Conservation (phyloP, 2,329 filamentous ascomycete species). For the Claviceps humidiphila region DNA sequence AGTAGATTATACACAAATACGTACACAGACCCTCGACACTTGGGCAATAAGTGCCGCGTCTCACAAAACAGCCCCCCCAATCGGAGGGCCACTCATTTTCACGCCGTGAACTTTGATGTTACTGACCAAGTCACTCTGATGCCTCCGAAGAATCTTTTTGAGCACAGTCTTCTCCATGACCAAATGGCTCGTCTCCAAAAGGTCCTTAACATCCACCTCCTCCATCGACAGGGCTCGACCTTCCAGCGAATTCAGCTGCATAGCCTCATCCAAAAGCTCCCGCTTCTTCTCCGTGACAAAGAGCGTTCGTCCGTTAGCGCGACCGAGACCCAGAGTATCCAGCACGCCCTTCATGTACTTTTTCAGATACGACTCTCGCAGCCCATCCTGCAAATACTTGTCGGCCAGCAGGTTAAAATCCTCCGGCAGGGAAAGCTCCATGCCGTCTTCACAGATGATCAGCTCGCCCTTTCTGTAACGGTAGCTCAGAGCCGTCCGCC, state of each 20-base stretch:
- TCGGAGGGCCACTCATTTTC: slow-evolving; percentile 18
- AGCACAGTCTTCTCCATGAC: slow-evolving; percentile 78
- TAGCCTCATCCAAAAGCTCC: slow-evolving; percentile 50
- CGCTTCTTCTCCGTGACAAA: slow-evolving; percentile 55
- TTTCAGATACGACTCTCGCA: slow-evolving; percentile 43
- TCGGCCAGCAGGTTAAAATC: slow-evolving; percentile 33
- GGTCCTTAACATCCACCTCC: slow-evolving; percentile 93
- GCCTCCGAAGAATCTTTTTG: slow-evolving; percentile 56
- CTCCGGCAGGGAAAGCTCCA: slow-evolving; percentile 49
- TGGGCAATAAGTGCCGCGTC: not conserved
- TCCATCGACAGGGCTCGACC: slow-evolving; percentile 55
- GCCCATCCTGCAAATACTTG: slow-evolving; percentile 30
- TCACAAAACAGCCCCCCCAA: slow-evolving; percentile 14
- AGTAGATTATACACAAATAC: not conserved
- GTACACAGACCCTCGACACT: not conserved
- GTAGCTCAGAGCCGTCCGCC: slow-evolving; percentile 87
- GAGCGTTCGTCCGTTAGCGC: slow-evolving; percentile 53
- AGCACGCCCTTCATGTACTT: slow-evolving; percentile 57
- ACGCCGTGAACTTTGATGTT: slow-evolving; percentile 31
- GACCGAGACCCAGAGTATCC: slow-evolving; percentile 55
- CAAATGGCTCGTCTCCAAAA: slow-evolving; percentile 72
- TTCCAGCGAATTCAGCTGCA: slow-evolving; percentile 50
- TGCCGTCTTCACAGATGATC: slow-evolving; percentile 66
- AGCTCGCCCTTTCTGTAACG: slow-evolving; percentile 79
- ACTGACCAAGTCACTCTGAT: slow-evolving; percentile 53